phyloP scores from a whole-genome alignment of 2,329 filamentous ascomycete species.

The Fusarium sp. region DNA sequence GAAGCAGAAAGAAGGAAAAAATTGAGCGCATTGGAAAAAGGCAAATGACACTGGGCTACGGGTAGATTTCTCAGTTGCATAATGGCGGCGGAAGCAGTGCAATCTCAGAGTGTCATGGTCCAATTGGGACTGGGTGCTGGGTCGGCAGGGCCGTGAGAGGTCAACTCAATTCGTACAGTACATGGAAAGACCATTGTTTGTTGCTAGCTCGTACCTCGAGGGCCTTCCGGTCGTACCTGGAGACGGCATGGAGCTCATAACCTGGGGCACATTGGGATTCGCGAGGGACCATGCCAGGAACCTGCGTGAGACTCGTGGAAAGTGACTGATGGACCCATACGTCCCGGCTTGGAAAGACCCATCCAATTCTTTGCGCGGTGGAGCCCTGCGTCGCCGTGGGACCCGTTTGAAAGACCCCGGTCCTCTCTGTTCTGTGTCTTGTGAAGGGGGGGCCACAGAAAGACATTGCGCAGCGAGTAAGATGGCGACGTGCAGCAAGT shows the following conservation, averaged over 20 bases:
- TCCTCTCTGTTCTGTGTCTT: conserved; percentile 34
- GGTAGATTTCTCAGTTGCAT: conserved; percentile 21
- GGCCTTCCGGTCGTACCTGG: conserved; percentile 48
- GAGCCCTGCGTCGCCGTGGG: conserved; percentile 40
- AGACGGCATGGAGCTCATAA: conserved; percentile 40
- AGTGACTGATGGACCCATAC: conserved; percentile 38
- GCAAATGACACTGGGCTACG: conserved; percentile 26
- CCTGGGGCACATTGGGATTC: conserved; percentile 46
- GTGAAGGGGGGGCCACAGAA: conserved; percentile 33
- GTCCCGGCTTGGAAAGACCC: conserved; percentile 40
- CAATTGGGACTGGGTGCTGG: conserved; percentile 26
- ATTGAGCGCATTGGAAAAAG: conserved; percentile 29
- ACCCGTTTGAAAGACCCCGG: conserved; percentile 46
- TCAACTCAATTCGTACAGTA: conserved; percentile 50
- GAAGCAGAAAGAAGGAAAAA: conserved; percentile 22
- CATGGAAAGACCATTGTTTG: conserved; percentile 26
- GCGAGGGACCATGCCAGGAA: conserved; percentile 42
- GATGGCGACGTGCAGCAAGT: conserved; percentile 24
- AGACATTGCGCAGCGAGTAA: conserved; percentile 32
- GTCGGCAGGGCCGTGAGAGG: conserved; percentile 46
- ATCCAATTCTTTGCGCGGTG: conserved; percentile 39
- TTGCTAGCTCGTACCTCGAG: conserved; percentile 45
- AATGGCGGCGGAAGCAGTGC: conserved; percentile 26
- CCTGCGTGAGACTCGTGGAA: conserved; percentile 43
- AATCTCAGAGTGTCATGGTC: conserved; percentile 29